Evolutionary conservation across 257 asterid genomes (phyloP).

Genomic region (Sherardia arvensis): DNA sequence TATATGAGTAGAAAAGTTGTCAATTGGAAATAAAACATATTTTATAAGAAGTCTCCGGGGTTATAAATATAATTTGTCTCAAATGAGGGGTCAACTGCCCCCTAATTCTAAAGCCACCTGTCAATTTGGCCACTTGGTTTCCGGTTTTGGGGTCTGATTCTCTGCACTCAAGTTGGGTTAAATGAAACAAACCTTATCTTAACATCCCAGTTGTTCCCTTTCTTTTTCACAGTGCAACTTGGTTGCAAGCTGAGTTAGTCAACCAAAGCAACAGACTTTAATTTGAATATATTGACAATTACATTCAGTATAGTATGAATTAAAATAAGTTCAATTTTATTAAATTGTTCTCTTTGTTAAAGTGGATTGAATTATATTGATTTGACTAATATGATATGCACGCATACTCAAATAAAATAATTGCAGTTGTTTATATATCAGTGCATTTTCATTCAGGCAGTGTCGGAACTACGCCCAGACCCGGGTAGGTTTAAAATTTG

Average conservation of each 20-base stretch:
- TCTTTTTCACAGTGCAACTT: background rate
- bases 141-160: background rate
- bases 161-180: background rate
- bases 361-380: too few relatives aligned
- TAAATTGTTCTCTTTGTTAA: too few relatives aligned
- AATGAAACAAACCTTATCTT: background rate
- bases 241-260: background rate
- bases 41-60: background rate
- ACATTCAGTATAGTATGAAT: too few relatives aligned
- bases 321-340: too few relatives aligned
- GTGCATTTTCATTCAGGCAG: too few relatives aligned
- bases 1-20: background rate
- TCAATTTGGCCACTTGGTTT: background rate
- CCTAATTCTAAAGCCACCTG: background rate
- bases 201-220: background rate
- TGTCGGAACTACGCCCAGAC: too few relatives aligned
- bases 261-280: background rate
- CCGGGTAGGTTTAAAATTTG: too few relatives aligned
- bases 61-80: too few relatives aligned
- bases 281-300: too few relatives aligned
- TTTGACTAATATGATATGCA: too few relatives aligned
- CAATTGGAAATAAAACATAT: background rate
- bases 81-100: background rate
- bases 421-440: too few relatives aligned
- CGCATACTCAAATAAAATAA: too few relatives aligned